A percentile compares a stretch with the other conserved stretches of the same genome.
Evolutionary conservation across 1,284 basidiomycete genomes (phyloP).

Genomic region (Cerioporus squamosus): DNA sequence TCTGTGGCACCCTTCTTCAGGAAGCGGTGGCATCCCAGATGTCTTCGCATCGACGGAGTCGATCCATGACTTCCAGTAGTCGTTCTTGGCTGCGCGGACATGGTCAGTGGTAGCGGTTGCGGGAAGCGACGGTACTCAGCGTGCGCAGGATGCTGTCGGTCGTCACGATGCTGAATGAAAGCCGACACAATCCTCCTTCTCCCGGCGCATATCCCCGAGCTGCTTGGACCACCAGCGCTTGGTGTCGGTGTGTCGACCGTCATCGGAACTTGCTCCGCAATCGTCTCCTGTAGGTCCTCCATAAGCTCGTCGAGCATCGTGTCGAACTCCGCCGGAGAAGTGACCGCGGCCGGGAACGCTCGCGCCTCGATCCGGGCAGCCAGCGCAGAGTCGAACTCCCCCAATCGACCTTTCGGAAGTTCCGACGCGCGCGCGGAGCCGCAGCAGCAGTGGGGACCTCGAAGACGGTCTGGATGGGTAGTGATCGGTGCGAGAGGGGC

Average conservation of each 20-base stretch:
- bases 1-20: slow-evolving; percentile 32
- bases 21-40: slow-evolving; percentile 41
- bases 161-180: slow-evolving; percentile 37
- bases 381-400: slow-evolving; percentile 22
- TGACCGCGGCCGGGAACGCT: not conserved
- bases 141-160: slow-evolving; percentile 32
- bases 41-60: slow-evolving; percentile 28
- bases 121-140: slow-evolving; percentile 16
- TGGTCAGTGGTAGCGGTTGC: slow-evolving; percentile 34
- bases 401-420: slow-evolving; percentile 34
- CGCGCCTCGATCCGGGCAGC: not conserved
- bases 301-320: slow-evolving; percentile 14
- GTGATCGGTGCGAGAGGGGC: slow-evolving; percentile 32
- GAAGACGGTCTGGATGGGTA: slow-evolving; percentile 22
- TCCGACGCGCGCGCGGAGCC: not conserved
- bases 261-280: slow-evolving; percentile 28
- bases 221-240: slow-evolving; percentile 35
- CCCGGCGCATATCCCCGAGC: slow-evolving; percentile 18
- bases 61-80: slow-evolving; percentile 42
- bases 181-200: slow-evolving; percentile 28
- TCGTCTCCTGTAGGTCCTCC: slow-evolving; percentile 19
- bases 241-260: slow-evolving; percentile 28
- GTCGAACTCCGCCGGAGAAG: slow-evolving; percentile 11
- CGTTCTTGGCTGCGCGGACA: slow-evolving; percentile 35
- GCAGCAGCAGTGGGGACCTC: slow-evolving; percentile 7